Base-by-base conservation (phyloP, 495 filamentous ascomycete genomes). In the Staphylotrichum longicolle region DNA sequence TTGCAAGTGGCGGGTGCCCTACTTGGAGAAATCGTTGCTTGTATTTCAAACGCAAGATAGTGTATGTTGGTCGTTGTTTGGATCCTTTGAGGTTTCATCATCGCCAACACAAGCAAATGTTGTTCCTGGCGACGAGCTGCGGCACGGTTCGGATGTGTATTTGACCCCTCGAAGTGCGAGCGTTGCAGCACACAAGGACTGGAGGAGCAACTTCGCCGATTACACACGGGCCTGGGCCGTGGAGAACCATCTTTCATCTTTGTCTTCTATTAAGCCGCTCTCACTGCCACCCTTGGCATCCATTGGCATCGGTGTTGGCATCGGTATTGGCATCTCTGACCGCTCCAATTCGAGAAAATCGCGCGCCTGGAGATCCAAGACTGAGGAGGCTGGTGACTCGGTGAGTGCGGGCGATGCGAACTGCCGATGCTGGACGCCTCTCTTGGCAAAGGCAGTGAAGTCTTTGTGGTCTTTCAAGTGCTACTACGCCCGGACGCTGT, bases 211-310 rank as follows among this genome's bases (percentile, higher is more conserved):
- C 34, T 35, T 37, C 5, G 35, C 27, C 40, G 51, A 39, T 33
- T 7, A 14, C 27, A 35, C 20, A 27, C 20, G 9, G 14, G 14
- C 27, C 8, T 40, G 33, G 33, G 12, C 45, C 35, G n/a, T 42
- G 8, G 12, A 33, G 40, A 12, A 30, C 14, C 12, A 47, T 20
- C 33, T 48, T 44, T 27, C 20, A 27, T 27, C 20, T 27, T 27
- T 27, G 20, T 27, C 20, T 27, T 27, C 20, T 27, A 0, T 27
- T 27, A 27, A 27, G 20, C 20, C 45, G 47, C 41, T 33, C 14
- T 58, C 61, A 65, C 58, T 57, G 63, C 63, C 63, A 61, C 63
- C 8, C 63, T 65, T 65, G 63, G 63, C 63, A 46, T 60, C 6
- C 37, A 39, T 33, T 39, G 39, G 37, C 37, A 39, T 39, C 10